Evolutionary conservation across 2,329 filamentous ascomycete genomes (phyloP).

Genomic region (Curvularia sp.): DNA sequence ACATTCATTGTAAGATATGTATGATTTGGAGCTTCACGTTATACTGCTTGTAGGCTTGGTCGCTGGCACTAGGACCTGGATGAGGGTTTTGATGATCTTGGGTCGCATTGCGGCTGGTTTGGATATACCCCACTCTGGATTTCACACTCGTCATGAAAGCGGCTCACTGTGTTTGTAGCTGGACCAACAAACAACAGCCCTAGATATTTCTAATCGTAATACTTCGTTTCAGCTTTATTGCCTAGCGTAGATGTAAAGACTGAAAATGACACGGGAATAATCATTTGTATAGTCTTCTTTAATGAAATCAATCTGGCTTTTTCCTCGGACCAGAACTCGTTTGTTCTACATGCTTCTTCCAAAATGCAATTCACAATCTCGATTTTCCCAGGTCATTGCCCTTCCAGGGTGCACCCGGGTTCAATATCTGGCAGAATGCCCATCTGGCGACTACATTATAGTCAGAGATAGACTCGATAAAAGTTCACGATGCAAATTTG

Average conservation of each 20-base stretch:
- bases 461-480: no score
- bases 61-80: neutral
- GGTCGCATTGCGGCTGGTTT: conserved; percentile 8
- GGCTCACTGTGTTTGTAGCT: conserved; percentile 4
- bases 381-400: no score
- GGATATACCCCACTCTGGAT: conserved; percentile 20
- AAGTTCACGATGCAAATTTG: no score
- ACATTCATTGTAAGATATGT: conserved; percentile 8
- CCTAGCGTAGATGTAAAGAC: no score
- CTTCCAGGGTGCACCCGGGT: no score
- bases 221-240: neutral
- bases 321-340: no score
- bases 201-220: conserved; percentile 13
- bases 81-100: conserved; percentile 7
- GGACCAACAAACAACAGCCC: neutral
- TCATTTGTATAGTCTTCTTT: neutral
- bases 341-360: no score
- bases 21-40: neutral
- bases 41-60: neutral
- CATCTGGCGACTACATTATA: no score
- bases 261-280: neutral
- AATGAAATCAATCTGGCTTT: neutral
- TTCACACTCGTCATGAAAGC: neutral
- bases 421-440: no score
- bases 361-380: no score